Evolutionary conservation across 306 rosid species (phyloP), one percentile per base, ranked within the genome.

Genomic region (Malus fusca): DNA sequence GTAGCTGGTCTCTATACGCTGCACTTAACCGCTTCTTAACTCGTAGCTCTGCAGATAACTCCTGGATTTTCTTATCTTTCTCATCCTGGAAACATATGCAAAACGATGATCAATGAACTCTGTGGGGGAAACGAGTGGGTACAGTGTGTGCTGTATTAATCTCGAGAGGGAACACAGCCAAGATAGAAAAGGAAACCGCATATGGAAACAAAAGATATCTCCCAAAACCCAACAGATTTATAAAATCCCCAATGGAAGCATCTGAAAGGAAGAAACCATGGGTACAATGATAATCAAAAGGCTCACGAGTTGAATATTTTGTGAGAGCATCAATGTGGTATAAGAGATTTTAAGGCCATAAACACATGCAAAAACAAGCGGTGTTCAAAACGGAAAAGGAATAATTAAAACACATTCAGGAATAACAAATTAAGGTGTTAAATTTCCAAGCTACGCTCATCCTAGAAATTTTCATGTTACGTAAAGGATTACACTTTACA

Each of bases 31-130:
- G 85, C 75, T 89, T 91, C 84, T 86, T 91, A 51, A 75, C 84
- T 77, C 94, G 92, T 73, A 91, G 88, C 78, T 91, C 92, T 15
- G 82, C 65, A 35, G 97, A 87, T 72, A 91, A 76, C 81, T 91
- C 97, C 85, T 86, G 97, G 73, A 91, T 89, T 84, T 67, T 89
- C 81, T 83, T 91, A 77, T 91, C 94, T 81, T 89, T 91, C 69
- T 91, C 97, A 77, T 91, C 97, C 97, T 91, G 75, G 40, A 8
- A 71, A 28, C 11, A 26, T 15, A 28, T 18, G 53, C 33, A 23
- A 71, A 28, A 21, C 12, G 1, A 30, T 30, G 40, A 30, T 31
- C 53, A 8, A 53, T 31, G 4, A 71, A 53, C n/a, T 19, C 14
- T 33, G 44, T 10, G 51, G 18, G 4, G 26, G 1, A 42, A 4